Conservation (phyloP, 495 filamentous ascomycete species). For the Talaromyces liani region DNA sequence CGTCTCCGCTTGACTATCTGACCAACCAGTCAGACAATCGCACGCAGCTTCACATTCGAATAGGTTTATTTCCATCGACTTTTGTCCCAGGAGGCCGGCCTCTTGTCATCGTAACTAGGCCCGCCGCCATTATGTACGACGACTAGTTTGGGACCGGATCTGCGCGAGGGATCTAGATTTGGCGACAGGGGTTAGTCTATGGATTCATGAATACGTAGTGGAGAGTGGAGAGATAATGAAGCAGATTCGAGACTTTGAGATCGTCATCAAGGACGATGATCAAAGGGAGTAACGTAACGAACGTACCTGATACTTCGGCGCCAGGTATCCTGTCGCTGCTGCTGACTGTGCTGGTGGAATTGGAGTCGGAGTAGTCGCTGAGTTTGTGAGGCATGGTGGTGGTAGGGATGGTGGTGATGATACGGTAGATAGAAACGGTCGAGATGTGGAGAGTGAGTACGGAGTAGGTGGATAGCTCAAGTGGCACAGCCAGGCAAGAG, state of each 20-base stretch:
- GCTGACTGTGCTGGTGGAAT: constrained; percentile 33
- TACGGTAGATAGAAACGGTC: not conserved
- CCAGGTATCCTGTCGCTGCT: constrained; percentile 28
- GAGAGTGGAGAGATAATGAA: not conserved
- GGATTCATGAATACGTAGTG: not conserved
- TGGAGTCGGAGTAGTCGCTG: constrained; percentile 38
- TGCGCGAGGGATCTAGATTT: constrained; percentile 22
- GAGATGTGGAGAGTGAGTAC: not conserved
- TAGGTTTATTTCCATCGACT: constrained; percentile 39
- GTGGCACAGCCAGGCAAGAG: constrained; percentile 2
- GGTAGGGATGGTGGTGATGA: constrained; percentile 1
- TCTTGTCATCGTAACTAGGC: constrained; percentile 39
- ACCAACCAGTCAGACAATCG: not conserved
- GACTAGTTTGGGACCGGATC: constrained; percentile 24
- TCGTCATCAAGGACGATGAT: not conserved
- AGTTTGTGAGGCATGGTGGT: constrained; percentile 35
- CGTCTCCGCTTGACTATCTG: not conserved
- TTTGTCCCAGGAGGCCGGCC: constrained; percentile 42
- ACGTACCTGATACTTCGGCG: constrained; percentile 33
- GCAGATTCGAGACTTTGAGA: not conserved
- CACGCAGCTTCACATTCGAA: not conserved
- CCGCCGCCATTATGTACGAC: constrained; percentile 39
- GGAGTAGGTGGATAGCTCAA: not conserved
- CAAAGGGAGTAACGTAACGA: constrained; percentile 19
- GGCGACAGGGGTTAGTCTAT: constrained; percentile 5